Evolutionary conservation across 441 rosid species (phyloP), one percentile per base, ranked within the genome.

Genomic region (Kokia cookei): DNA sequence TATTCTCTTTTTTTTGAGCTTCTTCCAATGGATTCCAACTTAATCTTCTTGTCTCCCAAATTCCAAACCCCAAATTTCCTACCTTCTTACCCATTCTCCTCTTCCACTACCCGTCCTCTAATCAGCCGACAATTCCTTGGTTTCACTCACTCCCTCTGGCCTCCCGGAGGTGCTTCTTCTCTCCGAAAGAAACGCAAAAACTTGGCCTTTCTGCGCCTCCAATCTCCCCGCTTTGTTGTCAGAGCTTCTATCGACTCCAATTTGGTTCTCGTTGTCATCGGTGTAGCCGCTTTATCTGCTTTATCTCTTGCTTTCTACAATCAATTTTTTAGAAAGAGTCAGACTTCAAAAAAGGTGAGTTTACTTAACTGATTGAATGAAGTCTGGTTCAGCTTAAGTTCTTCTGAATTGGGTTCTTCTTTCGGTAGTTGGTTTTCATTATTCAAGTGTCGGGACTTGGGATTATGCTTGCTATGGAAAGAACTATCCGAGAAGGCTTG

Each of bases 211-310:
- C 77, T 59, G 32, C 81, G 51, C 4, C 37, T 50, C 79, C 79
- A 72, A 9, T 77, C 90, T 64, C 80, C 85, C 19, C 78, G 75
- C 40, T 81, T 89, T 60, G 51, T 78, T 14, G 79, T 86, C 77
- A 76, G 76, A 72, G 91, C 93, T 59, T 89, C 97, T 64, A 6
- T 87, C 24, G 78, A 75, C 72, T 67, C 92, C 7, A 80, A 84
- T 68, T 73, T 86, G 50, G 80, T 79, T 51, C 74, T 91, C 48
- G 62, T 89, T 35, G 83, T 85, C n/a, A 88, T 87, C 2, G 93
- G 94, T 65, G 88, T 88, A 14, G 80, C 92, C 40, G 76, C 97
- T 2, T 67, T 92, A 65, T 86, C 96, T 12, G 91, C 92, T 43
- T 57, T 88, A 43, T 83, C 89, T 29, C 32, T 91, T 29, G 85